Base-by-base conservation (phyloP, 176 grass and related monocot species). In the Hsuehochloa calcarea region DNA sequence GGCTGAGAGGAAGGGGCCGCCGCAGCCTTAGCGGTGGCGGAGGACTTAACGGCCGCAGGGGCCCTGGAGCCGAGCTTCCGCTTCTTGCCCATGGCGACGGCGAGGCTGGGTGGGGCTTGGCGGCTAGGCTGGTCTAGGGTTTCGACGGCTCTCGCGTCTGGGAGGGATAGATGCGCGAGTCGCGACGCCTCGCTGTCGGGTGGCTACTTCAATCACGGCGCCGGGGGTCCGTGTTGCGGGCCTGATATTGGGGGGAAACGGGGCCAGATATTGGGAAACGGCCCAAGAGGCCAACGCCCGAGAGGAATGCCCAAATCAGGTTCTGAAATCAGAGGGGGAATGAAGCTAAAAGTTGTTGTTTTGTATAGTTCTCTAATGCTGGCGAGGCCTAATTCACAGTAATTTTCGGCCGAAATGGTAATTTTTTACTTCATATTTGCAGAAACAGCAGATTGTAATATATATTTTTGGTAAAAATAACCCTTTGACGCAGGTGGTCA, bases 21-120 rank as follows among this genome's bases (percentile, higher is more conserved):
- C 15, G 22, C 22, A 82, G 82, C 74, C 37, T 26, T 77, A 0
- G 80, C 61, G 12, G 70, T 51, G 54, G 80, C 40, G 46, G 75
- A 50, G 64, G 71, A 70, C 66, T 60, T 68, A 12, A 62, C 63
- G 7, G 72, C 47, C 26, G 66, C 58, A n/a, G 34, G 63, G n/a
- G 50, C 19, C 39, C 62, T 88, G 17, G 74, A 19, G 40, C 71
- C 77, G 26, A 98, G 85, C 96, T 98, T 98, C 84, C 96, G 86
- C 86, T 95, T 98, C 83, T 98, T 98, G 49, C 83, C 93, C 96
- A 98, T 98, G 86, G 87, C 78, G 44, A 72, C 9, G 39, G 58
- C 40, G 67, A 46, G 43, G 52, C 25, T 50, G 39, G 65, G 55
- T n/a, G 29, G 61, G 20, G 11, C 58, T 80, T 31, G 16, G 85